Evolutionary conservation across 495 filamentous ascomycete species (phyloP), one percentile per base, ranked within the genome.

Genomic region (Mytilinidion resinicola): DNA sequence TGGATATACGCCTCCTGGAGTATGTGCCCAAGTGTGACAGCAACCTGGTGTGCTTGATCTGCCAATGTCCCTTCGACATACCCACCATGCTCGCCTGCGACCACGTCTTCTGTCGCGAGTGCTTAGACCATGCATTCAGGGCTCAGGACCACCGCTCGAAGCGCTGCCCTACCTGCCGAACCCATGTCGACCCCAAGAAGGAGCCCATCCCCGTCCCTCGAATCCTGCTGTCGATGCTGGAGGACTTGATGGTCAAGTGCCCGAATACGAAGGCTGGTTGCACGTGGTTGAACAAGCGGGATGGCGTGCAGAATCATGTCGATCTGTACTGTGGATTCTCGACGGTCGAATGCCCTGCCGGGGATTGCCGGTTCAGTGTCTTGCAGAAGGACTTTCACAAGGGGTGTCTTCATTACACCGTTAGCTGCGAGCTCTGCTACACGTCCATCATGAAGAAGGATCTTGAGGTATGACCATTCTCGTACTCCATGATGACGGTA

Each of bases 1-100:
- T 87, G 63, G 89, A 95, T 67, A 74, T 90, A 52, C 80, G 86
- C 56, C 68, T 56, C 25, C 55, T 95, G 56, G 87, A 90, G 37
- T 89, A 91, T 70, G 76, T 85, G 51, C 77, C 76, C 19, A 67
- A 73, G 34, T 81, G 86, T 57, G 90, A 95, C 70, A 80, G 85
- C 59, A 88, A 91, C 59, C 80, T 95, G 15, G 81, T 89, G 71
- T 96, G 90, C 61, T 81, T 89, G 9, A 90, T 96, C 54, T 96
- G 90, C 69, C 86, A 84, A 60, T 83, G 82, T 30, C 82, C 90
- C 11, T 86, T 91, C 52, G 73, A 89, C 37, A 71, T 81, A 14
- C 88, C 90, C 0, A 76, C 88, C n/a, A 83, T 81, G 42, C 80
- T 90, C 19, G 70, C 76, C 55, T 96, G 90, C 67, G 87, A 85